Conservation (phyloP, 2,329 filamentous ascomycete species). For the Venturia asperata region DNA sequence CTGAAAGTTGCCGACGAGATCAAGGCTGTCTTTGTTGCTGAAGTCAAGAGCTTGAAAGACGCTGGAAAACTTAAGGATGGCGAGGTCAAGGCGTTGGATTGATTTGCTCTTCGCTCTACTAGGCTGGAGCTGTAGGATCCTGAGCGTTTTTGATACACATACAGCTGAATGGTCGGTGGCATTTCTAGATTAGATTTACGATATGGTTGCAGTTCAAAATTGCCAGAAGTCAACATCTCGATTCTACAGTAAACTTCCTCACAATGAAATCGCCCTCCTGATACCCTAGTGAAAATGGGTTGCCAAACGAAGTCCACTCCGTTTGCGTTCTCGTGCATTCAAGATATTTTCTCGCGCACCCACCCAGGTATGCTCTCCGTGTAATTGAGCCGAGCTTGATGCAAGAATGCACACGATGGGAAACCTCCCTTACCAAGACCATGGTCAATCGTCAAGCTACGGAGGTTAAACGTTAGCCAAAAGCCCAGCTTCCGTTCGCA, state of each 20-base stretch:
- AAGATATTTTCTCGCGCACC: neutral
- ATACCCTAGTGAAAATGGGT: neutral
- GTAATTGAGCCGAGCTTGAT: neutral
- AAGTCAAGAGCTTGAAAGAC: conserved; percentile 69
- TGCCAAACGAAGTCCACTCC: neutral
- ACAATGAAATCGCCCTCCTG: neutral
- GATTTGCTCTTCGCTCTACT: neutral
- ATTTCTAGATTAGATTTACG: conserved; percentile 9
- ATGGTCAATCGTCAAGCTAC: neutral
- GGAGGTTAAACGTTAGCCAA: neutral
- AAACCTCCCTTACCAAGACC: neutral
- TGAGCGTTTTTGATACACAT: conserved; percentile 12
- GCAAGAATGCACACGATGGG: neutral
- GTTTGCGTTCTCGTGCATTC: neutral
- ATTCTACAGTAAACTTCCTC: neutral
- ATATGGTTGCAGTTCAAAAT: neutral
- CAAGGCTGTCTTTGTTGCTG: conserved; percentile 71
- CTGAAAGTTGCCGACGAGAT: conserved; percentile 75
- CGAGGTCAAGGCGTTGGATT: conserved; percentile 57
- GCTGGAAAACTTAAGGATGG: conserved; percentile 82
- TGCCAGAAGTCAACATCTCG: neutral
- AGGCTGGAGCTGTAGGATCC: neutral
- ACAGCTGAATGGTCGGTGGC: neutral
- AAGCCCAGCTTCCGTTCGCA: conserved; percentile 1
- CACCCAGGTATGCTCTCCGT: neutral